A percentile compares a stretch with the other conserved stretches of the same genome.
These are phyloP conservation scores for Rhizoclosmatium sp. DNA, from an alignment of 192 early-diverging fungal species.

Conservation along the genomic window DNA sequence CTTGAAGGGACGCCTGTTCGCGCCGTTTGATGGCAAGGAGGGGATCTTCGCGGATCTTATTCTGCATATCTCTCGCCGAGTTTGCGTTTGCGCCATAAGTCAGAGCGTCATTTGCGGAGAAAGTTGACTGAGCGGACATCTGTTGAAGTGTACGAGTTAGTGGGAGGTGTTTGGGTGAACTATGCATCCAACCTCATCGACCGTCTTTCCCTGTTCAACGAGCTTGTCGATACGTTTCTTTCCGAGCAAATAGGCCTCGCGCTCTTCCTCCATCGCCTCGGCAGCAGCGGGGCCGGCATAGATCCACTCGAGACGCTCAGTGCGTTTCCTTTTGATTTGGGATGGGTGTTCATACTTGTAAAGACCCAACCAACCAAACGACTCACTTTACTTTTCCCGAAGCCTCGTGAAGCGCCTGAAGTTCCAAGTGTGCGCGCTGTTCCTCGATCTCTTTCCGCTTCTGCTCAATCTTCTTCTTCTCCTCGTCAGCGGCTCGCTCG, in stretches of 20 bases:
- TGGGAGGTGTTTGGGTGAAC: neutral
- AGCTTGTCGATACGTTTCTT: constrained; percentile 80
- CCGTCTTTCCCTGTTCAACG: constrained; percentile 51
- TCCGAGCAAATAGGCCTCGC: constrained; percentile 91
- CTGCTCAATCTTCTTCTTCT: constrained; percentile 87
- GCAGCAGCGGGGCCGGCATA: constrained; percentile 76
- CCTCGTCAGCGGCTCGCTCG: constrained; percentile 83
- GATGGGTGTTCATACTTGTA: neutral
- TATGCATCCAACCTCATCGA: constrained; percentile 47
- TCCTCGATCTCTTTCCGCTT: constrained; percentile 91
- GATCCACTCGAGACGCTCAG: constrained; percentile 96
- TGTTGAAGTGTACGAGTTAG: neutral
- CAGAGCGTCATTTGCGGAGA: constrained; percentile 35
- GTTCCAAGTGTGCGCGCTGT: constrained; percentile 86
- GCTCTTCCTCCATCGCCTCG: constrained; percentile 66
- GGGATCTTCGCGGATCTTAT: constrained; percentile 93
- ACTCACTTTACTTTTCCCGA: constrained; percentile 42
- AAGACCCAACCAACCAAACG: neutral
- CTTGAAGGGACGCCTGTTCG: constrained; percentile 82
- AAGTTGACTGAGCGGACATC: constrained; percentile 32
- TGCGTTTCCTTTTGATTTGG: neutral
- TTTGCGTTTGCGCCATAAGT: constrained; percentile 72
- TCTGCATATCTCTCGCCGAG: constrained; percentile 76
- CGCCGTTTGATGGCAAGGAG: constrained; percentile 85
- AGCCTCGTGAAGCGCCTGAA: constrained; percentile 78